Base-by-base conservation (phyloP, 257 asterid genomes). In the Gentiana dahurica region DNA sequence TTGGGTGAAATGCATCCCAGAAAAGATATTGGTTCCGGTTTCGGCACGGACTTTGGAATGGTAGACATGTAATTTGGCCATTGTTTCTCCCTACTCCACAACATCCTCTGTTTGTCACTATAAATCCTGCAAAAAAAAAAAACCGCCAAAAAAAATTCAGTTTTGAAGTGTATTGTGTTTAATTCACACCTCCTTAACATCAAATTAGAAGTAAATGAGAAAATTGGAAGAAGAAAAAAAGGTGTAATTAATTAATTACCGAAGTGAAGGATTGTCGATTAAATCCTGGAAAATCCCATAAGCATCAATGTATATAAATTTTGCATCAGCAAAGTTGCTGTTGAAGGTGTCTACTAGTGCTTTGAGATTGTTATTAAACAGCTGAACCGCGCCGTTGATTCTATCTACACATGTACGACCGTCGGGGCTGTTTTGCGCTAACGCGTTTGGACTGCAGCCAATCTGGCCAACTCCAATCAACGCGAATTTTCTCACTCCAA, bases 81-180 rank as follows among this genome's bases (percentile, higher is more conserved):
- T 81, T 91, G 71, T 91, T 91, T 71, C 96, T 72, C 51, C 98
- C 98, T 11, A 87, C 94, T 0, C 98, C 98, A 38, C 98, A 91
- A 43, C 98, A 91, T 15, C 98, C 96, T 0, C 84, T 82, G 49
- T 91, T 15, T 15, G 24, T 15, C 24, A 15, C 24, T 15, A 15
- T 15, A 15, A 15, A 15, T 15, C 24, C 24, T 15, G 24, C 24
- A 15, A 15, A 15, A 15, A 15, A 15, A 15, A 15, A 15, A 15
- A 15, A 15, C 24, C 24, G 24, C 24, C 24, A 15, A 15, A 15
- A 15, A 15, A 15, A 15, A 15, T 15, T 15, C 24, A 15, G 24
- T 15, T 15, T 15, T 15, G 24, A 15, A 15, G 24, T 15, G 24
- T 15, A 15, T 15, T 15, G 24, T 15, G 24, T 15, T 15, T 15